Evolutionary conservation across 768 basidiomycete genomes (phyloP), one percentile per base, ranked within the genome.

Genomic region (Tulasnella calospora): DNA sequence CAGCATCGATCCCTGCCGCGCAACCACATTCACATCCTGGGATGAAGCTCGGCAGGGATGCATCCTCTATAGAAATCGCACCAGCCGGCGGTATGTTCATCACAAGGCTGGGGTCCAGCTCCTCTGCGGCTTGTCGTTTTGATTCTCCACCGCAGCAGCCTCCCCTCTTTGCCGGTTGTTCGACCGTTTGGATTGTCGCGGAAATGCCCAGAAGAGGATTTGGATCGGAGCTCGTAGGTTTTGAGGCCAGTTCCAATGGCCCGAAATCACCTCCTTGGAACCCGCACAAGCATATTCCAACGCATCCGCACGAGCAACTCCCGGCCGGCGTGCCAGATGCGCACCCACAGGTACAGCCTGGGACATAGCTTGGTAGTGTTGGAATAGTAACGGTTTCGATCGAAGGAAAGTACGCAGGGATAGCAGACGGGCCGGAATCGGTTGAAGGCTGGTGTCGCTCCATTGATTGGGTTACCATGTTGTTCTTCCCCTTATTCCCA

Each of bases 311-410:
- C 2, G n/a, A n/a, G 33, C 76, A 77, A 5, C 40, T 41, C 9
- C 69, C 57, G 17, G 70, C 61, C 13, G 40, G 61, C 6, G 40
- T n/a, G n/a, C 76, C 61, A 27, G 51, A 33, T 40, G 38, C 67
- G 67, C 76, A 77, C 40, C 76, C 76, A 35, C 76, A 77, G 38
- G 67, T 40, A 41, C 76, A 77, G 6, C 76, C 76, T 41, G 76
- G 76, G n/a, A 77, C 33, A 70, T 71, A 77, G 15, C 61, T 71
- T 5, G 61, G 76, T 38, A 77, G 30, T n/a, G 35, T n/a, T 19
- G 38, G 38, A 27, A 41, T 27, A 27, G 76, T 10, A n/a, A 33
- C 36, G 10, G 12, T 17, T 71, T 70, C 41, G 6, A 19, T 15
- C 19, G 38, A 36, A 17, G n/a, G 38, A 17, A 7, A 17, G 71